phyloP scores from a whole-genome alignment of 345 rosid genomes.

The Triadica sebifera region DNA sequence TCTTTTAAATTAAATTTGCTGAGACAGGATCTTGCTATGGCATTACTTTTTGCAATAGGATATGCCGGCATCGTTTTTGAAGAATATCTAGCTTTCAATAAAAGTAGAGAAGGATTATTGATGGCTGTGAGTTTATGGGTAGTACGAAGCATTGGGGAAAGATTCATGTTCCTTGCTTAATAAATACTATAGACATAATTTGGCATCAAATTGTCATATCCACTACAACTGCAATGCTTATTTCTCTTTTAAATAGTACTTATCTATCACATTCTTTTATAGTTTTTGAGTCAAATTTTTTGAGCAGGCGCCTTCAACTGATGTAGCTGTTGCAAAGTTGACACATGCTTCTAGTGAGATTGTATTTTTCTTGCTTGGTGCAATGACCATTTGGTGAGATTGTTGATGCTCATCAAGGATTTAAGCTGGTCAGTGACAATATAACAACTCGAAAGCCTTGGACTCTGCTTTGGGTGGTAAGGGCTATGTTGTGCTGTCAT shows the following conservation, averaged over 20 bases:
- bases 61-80: conserved; percentile 88
- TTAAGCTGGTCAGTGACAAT: conserved; percentile 93
- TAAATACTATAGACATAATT: background rate
- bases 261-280: background rate
- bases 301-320: conserved; percentile 93
- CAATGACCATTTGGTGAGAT: conserved; percentile 74
- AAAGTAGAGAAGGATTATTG: conserved; percentile 88
- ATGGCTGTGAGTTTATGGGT: conserved; percentile 99
- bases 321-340: conserved; percentile 81
- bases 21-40: conserved; percentile 95
- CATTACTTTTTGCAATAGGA: conserved; percentile 77
- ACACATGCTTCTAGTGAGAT: conserved; percentile 88
- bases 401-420: conserved; percentile 98
- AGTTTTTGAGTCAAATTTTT: conserved; percentile 18
- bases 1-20: conserved; percentile 23
- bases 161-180: conserved; percentile 21
- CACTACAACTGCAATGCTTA: background rate
- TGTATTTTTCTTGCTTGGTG: conserved; percentile 95
- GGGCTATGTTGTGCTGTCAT: conserved; percentile 28
- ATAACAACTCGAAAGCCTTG: conserved; percentile 88
- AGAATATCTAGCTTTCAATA: conserved; percentile 90
- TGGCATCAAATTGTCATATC: background rate
- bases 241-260: background rate
- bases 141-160: conserved; percentile 83
- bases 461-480: conserved; percentile 91